Base-by-base conservation (phyloP, 2,329 filamentous ascomycete species). In the Fusarium sp. region DNA sequence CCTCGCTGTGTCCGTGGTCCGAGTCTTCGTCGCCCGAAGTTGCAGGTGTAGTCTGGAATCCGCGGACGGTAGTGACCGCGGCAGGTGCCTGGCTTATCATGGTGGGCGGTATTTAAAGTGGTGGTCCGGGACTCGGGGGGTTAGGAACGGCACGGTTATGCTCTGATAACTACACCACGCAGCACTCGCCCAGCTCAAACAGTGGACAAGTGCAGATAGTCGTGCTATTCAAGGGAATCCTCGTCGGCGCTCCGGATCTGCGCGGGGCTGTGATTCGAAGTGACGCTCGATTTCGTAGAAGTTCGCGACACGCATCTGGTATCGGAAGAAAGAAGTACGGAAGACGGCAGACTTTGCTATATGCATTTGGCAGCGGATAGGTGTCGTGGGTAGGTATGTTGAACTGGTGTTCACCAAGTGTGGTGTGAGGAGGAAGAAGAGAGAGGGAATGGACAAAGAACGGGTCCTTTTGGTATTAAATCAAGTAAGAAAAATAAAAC, bases 1-100 rank as follows among this genome's bases (percentile, higher is more conserved):
- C 84, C 59, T 82, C 81, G 77, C 79, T 81, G 72, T 75, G 66
- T 22, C 83, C 84, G 73, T 83, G 82, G 78, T 90, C 89, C 55
- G 87, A 89, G 70, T 90, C 88, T 67, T 90, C 89, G 72, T 90
- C 88, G 72, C 86, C 87, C 41, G 89, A 90, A 10, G 84, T 84
- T 59, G 84, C 84, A 22, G 88, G 87, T 28, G 88, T 88, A n/a
- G 83, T 81, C 72, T 85, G 84, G 73, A 90, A 90, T 52, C 89
- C 88, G 75, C 89, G 88, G 78, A 90, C 84, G 20, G 87, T 89
- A 61, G 84, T 88, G 77, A 86, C 84, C 66, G 88, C 87, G 76
- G 86, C 83, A 59, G 84, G 82, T 52, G 84, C 85, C 54, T 84
- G 83, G 67, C 82, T 82, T 81, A 87, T 83, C 86, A 88, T 88